Conservation (phyloP, 441 rosid species). For the Iberis amara region DNA sequence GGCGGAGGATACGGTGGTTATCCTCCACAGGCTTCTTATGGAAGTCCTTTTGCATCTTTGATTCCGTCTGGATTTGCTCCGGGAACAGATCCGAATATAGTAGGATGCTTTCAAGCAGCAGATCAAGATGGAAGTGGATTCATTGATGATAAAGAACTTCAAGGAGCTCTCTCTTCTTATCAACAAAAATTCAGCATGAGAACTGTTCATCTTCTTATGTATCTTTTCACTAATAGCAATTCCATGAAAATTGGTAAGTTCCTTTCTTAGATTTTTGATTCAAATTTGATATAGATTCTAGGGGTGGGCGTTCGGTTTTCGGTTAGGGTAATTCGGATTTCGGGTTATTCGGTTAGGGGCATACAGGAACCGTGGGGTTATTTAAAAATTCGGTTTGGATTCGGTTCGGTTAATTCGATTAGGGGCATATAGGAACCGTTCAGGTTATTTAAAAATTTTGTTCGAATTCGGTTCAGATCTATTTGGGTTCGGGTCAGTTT, state of each 20-base stretch:
- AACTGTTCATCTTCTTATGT: slow-evolving; percentile 85
- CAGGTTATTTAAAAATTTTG: no score
- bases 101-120: slow-evolving; percentile 68
- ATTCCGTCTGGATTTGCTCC: slow-evolving; percentile 69
- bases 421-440: no score
- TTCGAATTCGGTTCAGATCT: no score
- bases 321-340: no score
- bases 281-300: no score
- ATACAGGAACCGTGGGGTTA: no score
- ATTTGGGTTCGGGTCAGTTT: no score
- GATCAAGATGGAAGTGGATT: slow-evolving; percentile 79
- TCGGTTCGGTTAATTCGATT: no score
- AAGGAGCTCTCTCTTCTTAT: slow-evolving; percentile 73
- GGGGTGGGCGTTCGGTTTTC: no score
- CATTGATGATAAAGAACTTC: slow-evolving; percentile 83
- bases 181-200: slow-evolving; percentile 80
- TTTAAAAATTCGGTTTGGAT: no score
- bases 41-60: slow-evolving; percentile 56
- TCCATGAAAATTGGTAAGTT: slow-evolving; percentile 60
- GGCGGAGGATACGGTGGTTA: slow-evolving; percentile 25
- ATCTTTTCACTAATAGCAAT: slow-evolving; percentile 69
- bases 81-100: slow-evolving; percentile 65
- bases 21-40: slow-evolving; percentile 29
- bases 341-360: no score
- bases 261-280: no score